Percentiles rank a stretch among this genome's conserved stretches.
phyloP scores from a whole-genome alignment of 306 rosid genomes.

The Biancaea sappan region DNA sequence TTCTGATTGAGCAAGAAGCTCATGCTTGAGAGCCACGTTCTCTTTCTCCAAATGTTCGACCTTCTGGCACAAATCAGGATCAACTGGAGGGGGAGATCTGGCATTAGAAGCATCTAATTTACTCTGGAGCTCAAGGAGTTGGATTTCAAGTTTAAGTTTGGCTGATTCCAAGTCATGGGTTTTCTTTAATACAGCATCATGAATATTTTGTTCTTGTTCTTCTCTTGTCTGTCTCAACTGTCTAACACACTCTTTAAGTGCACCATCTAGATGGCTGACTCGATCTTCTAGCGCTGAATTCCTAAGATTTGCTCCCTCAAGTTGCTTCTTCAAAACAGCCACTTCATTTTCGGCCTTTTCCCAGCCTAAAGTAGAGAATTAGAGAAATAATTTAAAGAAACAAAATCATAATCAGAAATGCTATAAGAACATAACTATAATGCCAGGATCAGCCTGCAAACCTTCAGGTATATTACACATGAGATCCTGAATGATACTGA shows the following conservation, averaged over 20 bases:
- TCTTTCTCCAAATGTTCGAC: constrained; percentile 70
- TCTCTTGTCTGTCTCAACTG: constrained; percentile 94
- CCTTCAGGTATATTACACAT: constrained; percentile 19
- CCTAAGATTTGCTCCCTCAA: constrained; percentile 59
- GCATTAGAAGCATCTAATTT: constrained; percentile 52
- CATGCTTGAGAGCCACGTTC: constrained; percentile 70
- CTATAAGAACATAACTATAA: constrained; percentile 5
- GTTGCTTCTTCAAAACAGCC: constrained; percentile 65
- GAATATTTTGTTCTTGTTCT: constrained; percentile 69
- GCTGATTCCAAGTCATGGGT: constrained; percentile 69
- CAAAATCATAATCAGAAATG: neutral
- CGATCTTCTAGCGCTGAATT: constrained; percentile 75
- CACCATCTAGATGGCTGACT: constrained; percentile 86
- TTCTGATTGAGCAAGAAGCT: constrained; percentile 63
- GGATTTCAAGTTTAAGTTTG: constrained; percentile 69
- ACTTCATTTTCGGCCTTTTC: constrained; percentile 96
- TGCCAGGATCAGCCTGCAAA: constrained; percentile 4
- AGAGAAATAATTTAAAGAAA: neutral
- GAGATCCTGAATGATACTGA: constrained; percentile 15
- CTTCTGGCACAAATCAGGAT: constrained; percentile 54
- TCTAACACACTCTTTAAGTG: constrained; percentile 94
- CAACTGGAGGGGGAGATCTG: constrained; percentile 44
- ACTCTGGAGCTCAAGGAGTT: constrained; percentile 64
- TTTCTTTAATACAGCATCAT: constrained; percentile 62
- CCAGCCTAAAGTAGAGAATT: constrained; percentile 64